These are phyloP conservation scores for Lignosus rhinocerotis DNA, from an alignment of 1,284 basidiomycete genomes.

Conservation along the genomic window DNA sequence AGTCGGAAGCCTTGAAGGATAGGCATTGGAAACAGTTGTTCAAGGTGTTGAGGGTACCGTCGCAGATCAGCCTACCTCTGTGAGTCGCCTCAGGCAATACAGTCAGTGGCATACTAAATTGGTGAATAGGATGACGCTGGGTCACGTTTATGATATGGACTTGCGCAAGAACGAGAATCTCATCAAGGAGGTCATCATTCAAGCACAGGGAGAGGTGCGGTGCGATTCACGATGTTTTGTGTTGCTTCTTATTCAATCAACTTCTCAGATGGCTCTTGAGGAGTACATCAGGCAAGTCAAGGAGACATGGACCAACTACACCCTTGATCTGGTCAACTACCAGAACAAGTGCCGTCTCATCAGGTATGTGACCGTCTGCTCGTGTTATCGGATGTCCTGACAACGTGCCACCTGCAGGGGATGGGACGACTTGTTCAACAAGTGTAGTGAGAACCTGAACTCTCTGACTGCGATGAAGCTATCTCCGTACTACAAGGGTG, in stretches of 20 bases:
- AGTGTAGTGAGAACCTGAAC: slow-evolving; percentile 95
- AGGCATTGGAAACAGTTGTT: slow-evolving; percentile 98
- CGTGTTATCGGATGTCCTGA: background rate
- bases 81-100: slow-evolving; percentile 38
- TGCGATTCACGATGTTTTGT: background rate
- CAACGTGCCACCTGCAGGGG: slow-evolving; percentile 56
- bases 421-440: slow-evolving; percentile 98
- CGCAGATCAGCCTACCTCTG: slow-evolving; percentile 68
- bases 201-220: slow-evolving; percentile 94
- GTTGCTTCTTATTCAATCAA: background rate
- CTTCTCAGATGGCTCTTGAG: slow-evolving; percentile 81
- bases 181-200: slow-evolving; percentile 94
- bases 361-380: slow-evolving; percentile 47
- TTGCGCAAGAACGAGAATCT: slow-evolving; percentile 88
- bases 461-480: slow-evolving; percentile 96
- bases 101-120: background rate
- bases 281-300: slow-evolving; percentile 95
- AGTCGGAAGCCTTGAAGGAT: slow-evolving; percentile 96
- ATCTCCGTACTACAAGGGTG: slow-evolving; percentile 95
- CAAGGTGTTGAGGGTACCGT: slow-evolving; percentile 79
- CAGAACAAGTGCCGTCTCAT: slow-evolving; percentile 99
- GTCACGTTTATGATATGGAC: slow-evolving; percentile 97
- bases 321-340: slow-evolving; percentile 96
- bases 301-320: slow-evolving; percentile 96
- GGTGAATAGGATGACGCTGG: slow-evolving; percentile 81